Evolutionary conservation across 1,139 yeast species (phyloP).

Genomic region (Geotrichum restrictum): DNA sequence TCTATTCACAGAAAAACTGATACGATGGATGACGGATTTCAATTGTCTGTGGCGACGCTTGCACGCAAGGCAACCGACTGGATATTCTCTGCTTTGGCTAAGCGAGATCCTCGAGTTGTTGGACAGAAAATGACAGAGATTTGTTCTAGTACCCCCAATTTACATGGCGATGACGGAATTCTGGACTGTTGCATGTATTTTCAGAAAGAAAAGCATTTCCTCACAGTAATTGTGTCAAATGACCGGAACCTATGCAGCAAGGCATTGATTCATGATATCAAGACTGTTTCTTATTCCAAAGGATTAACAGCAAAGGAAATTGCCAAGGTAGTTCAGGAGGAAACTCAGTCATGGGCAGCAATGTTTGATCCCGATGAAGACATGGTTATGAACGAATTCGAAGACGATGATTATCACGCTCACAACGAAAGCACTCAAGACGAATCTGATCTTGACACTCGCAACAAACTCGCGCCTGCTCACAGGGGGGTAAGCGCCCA

Average conservation of each 20-base stretch:
- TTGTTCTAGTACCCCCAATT: constrained; percentile 37
- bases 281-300: constrained; percentile 61
- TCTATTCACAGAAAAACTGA: constrained; percentile 33
- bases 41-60: constrained; percentile 29
- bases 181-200: constrained; percentile 78
- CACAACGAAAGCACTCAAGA: background rate
- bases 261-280: constrained; percentile 63
- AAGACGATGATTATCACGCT: background rate
- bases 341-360: constrained; percentile 8
- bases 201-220: constrained; percentile 41
- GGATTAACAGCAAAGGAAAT: constrained; percentile 61
- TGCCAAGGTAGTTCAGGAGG: constrained; percentile 41
- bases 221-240: constrained; percentile 65
- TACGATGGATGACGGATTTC: constrained; percentile 17
- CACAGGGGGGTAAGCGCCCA: no score
- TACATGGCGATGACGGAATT: constrained; percentile 73
- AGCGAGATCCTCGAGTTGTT: constrained; percentile 46
- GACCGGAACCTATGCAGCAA: constrained; percentile 79
- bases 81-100: constrained; percentile 64
- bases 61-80: constrained; percentile 79
- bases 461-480: no score
- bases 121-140: constrained; percentile 65
- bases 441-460: background rate
- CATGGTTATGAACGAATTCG: constrained; percentile 10
- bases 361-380: constrained; percentile 6